These are phyloP conservation scores for Zizania palustris DNA, from an alignment of 202 grass and related monocot genomes.

Conservation along the genomic window DNA sequence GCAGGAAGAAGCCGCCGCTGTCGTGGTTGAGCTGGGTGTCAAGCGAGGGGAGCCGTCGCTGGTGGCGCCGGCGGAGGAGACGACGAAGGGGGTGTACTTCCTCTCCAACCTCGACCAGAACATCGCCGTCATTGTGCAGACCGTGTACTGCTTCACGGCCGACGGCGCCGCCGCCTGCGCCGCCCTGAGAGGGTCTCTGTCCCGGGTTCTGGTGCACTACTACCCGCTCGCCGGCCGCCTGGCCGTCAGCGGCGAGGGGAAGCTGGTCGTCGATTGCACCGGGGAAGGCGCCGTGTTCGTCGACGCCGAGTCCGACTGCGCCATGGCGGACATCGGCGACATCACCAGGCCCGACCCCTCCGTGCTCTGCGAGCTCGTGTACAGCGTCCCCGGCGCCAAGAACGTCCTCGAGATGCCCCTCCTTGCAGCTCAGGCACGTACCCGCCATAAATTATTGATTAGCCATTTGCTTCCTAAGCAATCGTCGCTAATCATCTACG, in stretches of 20 bases:
- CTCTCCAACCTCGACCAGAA: constrained; percentile 89
- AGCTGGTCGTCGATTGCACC: constrained; percentile 64
- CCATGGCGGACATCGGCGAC: constrained; percentile 67
- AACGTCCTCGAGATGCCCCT: constrained; percentile 70
- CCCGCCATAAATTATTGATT: background rate
- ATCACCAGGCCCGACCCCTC: constrained; percentile 52
- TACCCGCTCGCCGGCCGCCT: constrained; percentile 71
- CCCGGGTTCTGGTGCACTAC: constrained; percentile 66
- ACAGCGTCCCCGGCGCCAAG: constrained; percentile 62
- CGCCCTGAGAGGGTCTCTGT: constrained; percentile 56
- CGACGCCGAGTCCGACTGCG: constrained; percentile 55
- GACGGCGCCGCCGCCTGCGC: constrained; percentile 3
- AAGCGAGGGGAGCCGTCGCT: constrained; percentile 48
- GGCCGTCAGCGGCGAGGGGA: constrained; percentile 44
- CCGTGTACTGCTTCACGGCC: constrained; percentile 74
- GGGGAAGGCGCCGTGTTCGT: constrained; percentile 77
- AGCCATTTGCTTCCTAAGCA: background rate
- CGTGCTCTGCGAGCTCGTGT: constrained; percentile 62
- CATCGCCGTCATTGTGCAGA: constrained; percentile 75
- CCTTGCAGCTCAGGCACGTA: constrained; percentile 56
- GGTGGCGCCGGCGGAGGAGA: constrained; percentile 41
- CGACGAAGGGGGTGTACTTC: constrained; percentile 50
- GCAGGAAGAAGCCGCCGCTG: constrained; percentile 12
- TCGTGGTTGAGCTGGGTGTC: constrained; percentile 42
- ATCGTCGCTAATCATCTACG: background rate